Evolutionary conservation across 78 protist genomes (phyloP), one percentile per base, ranked within the genome.

Genomic region (Monosiga brevicollis): DNA sequence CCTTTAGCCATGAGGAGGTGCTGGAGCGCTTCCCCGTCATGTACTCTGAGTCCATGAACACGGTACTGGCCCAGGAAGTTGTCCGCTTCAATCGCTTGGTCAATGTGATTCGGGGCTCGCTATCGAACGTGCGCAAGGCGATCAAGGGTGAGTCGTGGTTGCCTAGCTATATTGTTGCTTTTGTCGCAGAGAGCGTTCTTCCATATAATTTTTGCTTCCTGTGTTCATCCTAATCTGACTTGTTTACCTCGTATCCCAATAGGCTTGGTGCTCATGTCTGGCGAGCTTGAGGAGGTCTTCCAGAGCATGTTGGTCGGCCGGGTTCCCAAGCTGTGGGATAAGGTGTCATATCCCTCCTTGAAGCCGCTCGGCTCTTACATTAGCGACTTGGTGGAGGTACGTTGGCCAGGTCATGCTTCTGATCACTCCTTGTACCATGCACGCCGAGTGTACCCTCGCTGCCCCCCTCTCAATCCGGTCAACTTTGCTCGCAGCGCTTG

Each of bases 311-410:
- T 40, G 36, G 74, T 20, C 2, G 83, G 84, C n/a, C 26, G 20
- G 40, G n/a, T 88, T 0, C 95, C 95, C 2, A 39, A 15, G 34
- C 2, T n/a, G 73, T 91, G 94, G 91, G n/a, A 79, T 25, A 29
- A 11, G 1, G 37, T 0, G 49, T 89, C 90, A 38, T 90, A 89
- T 74, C 95, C 97, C 9, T 87, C 93, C 42, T 75, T 91, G 78
- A 90, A 84, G 81, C 89, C 91, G 35, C 89, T 94, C 39, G 71
- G 87, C 29, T 0, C 83, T 32, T 94, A 94, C 93, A 62, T 88
- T 34, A 37, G 10, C 1, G 97, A 94, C 84, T 89, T 94, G 39
- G 40, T 55, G 36, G 34, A 0, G 24, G n/a, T n/a, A n/a, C n/a
- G n/a, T n/a, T n/a, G n/a, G n/a, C n/a, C n/a, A n/a, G n/a, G n/a